Base-by-base conservation (phyloP, 148 eudicot species). In the Silene latifolia region DNA sequence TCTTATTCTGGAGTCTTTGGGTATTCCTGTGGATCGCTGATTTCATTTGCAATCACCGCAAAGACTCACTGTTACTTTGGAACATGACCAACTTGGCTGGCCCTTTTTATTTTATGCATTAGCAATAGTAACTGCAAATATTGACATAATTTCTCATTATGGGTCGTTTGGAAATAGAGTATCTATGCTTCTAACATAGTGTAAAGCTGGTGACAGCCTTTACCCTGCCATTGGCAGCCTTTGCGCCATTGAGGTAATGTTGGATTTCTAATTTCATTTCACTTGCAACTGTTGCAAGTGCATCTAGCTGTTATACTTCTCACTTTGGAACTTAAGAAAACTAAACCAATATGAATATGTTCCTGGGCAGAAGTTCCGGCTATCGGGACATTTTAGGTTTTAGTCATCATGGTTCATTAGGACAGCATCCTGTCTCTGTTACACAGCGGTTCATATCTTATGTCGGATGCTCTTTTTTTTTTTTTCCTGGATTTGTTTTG, bases 401-500 rank as follows among this genome's bases (percentile, higher is more conserved):
- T 21, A 23, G 65, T 29, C 35, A 27, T 24, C 65, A 25, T 67
- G 46, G 4, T 12, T 63, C 17, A 29, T 13, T 23, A 42, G 71
- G 25, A 17, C 53, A 62, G 62, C 72, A 72, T 58, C 71, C 18
- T 58, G 72, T 10, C 4, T 39, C 0, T 39, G 44, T 39, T 39
- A 7, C 44, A 6, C 9, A 1, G 44, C 67, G 23, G 35, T 63
- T 62, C 67, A 27, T 51, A 18, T 32, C 4, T 27, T 27, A 1
- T 27, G 67, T 3, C 20, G 61, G 32, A 35, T 14, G 2, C 13
- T 2, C 48, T 66, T 39, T 46, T 7, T 63, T 39, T 46, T 7
- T 63, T 27, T 48, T 78, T 24, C 25, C 47, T 51, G 19, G 74
- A 27, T 68, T 66, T 44, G 18, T 48, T 69, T 61, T 78, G 17